Conservation (phyloP, 2,329 filamentous ascomycete genomes). For the Balansia obtecta region DNA sequence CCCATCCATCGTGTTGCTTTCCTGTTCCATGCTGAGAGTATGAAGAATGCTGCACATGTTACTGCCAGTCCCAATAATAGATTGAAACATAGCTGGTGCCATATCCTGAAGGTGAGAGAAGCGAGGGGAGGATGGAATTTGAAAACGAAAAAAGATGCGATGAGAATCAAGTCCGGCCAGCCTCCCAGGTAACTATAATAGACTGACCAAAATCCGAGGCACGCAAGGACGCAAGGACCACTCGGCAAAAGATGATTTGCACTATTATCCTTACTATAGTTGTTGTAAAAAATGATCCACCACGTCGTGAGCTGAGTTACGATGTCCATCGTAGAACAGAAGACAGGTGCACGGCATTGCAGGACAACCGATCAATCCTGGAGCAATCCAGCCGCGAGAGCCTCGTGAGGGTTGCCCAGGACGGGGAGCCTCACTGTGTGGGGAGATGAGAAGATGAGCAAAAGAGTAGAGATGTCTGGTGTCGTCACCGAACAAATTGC, state of each 20-base stretch:
- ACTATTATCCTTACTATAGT: no score
- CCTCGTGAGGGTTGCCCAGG: background rate
- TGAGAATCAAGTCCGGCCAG: slow-evolving; percentile 12
- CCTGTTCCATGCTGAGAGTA: background rate
- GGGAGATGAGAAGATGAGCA: slow-evolving; percentile 1
- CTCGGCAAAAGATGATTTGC: slow-evolving; percentile 8
- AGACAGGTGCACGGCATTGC: background rate
- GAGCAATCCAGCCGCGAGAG: background rate
- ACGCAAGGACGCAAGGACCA: background rate
- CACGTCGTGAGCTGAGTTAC: slow-evolving; percentile 14
- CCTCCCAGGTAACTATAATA: slow-evolving; percentile 12
- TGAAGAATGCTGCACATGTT: background rate
- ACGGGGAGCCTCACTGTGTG: background rate
- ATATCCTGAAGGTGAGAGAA: background rate
- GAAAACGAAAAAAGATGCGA: slow-evolving; percentile 2
- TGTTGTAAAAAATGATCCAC: no score
- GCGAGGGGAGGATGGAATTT: background rate
- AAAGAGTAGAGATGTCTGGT: background rate
- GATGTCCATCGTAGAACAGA: slow-evolving; percentile 13
- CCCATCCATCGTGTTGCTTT: slow-evolving; percentile 3
- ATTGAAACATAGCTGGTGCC: background rate
- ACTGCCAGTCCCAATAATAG: background rate
- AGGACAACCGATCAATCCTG: background rate
- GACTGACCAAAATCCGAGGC: slow-evolving; percentile 3
- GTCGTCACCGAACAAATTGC: background rate